Percentiles rank a stretch among this genome's conserved stretches.
Evolutionary conservation across 2,329 filamentous ascomycete species (phyloP).

Genomic region (Cercospora sesami): DNA sequence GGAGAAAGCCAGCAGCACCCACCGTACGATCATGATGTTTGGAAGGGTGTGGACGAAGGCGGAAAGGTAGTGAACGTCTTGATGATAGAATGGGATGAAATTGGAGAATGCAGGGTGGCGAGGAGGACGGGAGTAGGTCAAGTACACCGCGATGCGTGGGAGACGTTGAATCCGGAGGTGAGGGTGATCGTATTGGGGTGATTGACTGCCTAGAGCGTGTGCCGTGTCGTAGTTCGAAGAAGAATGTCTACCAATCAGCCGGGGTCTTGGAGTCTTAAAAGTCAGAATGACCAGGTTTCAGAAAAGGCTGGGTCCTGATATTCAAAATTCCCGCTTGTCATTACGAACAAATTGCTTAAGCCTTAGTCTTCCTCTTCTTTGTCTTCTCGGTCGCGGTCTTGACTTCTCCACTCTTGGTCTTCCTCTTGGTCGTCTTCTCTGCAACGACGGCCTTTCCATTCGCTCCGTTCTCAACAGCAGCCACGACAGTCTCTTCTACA

Average conservation of each 20-base stretch:
- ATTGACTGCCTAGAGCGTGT: too few relatives aligned
- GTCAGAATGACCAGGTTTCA: background rate
- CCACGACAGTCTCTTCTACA: slow-evolving; percentile 19
- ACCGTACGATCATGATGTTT: background rate
- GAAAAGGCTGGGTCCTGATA: background rate
- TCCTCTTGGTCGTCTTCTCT: slow-evolving; percentile 27
- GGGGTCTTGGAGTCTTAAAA: too few relatives aligned
- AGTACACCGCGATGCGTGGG: background rate
- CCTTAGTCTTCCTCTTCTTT: slow-evolving; percentile 28
- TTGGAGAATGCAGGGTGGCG: background rate
- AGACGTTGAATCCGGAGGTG: background rate
- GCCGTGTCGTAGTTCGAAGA: too few relatives aligned
- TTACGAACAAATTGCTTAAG: background rate
- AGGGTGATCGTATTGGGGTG: background rate
- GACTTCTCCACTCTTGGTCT: slow-evolving; percentile 21
- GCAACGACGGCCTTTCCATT: slow-evolving; percentile 12
- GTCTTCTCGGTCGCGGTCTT: slow-evolving; percentile 15
- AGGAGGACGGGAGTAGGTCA: background rate
- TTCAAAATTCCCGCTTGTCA: background rate
- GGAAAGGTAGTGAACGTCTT: background rate
- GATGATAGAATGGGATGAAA: background rate
- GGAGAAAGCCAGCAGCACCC: background rate
- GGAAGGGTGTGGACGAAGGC: background rate
- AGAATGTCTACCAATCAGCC: too few relatives aligned
- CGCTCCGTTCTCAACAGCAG: slow-evolving; percentile 13